Conservation (phyloP, 2,329 filamentous ascomycete genomes). For the Hypoxylon rubiginosum region DNA sequence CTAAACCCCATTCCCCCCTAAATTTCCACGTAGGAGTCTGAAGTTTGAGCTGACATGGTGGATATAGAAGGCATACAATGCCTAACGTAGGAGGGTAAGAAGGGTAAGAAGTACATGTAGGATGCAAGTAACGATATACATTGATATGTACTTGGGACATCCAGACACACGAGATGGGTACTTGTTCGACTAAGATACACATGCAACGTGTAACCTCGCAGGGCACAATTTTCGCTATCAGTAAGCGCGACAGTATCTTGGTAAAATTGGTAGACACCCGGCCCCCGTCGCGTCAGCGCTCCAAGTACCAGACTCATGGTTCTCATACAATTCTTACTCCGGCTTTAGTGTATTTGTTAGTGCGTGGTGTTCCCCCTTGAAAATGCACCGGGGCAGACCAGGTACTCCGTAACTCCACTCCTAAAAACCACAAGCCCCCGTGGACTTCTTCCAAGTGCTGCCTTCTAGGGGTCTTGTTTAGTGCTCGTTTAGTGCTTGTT, state of each 20-base stretch:
- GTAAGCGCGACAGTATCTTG: constrained; percentile 1
- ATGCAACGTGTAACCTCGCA: neutral
- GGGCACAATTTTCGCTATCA: constrained; percentile 10
- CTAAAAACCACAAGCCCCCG: constrained; percentile 23
- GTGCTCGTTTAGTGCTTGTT: too few species aligned
- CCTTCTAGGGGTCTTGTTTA: constrained; percentile 22
- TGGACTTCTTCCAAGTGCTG: constrained; percentile 9
- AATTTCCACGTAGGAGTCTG: constrained; percentile 14
- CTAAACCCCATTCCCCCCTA: constrained; percentile 20
- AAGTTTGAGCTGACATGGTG: constrained; percentile 23
- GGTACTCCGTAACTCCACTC: constrained; percentile 18
- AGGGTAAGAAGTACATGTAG: neutral
- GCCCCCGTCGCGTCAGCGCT: constrained; percentile 16
- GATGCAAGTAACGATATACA: neutral
- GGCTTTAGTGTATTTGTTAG: constrained; percentile 25
- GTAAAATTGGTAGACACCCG: constrained; percentile 7
- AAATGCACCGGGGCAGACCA: constrained; percentile 9
- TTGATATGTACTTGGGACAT: neutral
- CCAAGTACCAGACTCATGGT: constrained; percentile 19
- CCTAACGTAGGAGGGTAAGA: too few species aligned
- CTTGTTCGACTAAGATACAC: neutral
- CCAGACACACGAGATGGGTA: neutral
- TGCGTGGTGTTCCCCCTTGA: constrained; percentile 17
- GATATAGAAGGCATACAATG: neutral
- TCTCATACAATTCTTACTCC: constrained; percentile 23